Conservation (phyloP, 148 eudicot genomes). For the Rheum nobile region DNA sequence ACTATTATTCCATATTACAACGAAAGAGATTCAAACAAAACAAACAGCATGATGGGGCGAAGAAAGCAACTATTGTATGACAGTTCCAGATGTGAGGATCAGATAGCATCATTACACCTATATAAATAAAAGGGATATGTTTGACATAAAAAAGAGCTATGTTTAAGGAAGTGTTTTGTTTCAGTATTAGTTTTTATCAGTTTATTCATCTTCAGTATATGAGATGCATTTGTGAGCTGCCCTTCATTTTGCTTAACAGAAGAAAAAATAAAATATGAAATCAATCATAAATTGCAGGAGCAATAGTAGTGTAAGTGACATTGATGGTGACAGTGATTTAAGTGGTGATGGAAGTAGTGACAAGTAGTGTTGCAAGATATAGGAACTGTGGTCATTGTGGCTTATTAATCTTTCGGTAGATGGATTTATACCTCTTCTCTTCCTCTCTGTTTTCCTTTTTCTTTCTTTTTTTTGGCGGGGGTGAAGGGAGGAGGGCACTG, state of each 20-base stretch:
- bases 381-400: not conserved
- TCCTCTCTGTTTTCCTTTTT: not conserved
- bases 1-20: not conserved
- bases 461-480: not conserved
- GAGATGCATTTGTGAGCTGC: not conserved
- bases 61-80: not conserved
- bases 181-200: not conserved
- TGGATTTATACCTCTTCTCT: not conserved
- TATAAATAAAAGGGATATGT: not conserved
- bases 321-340: not conserved
- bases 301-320: not conserved
- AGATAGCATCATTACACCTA: not conserved
- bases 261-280: not conserved
- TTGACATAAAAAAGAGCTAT: not conserved
- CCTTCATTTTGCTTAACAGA: not conserved
- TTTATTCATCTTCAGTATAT: not conserved
- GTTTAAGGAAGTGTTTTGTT: not conserved
- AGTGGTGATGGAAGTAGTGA: not conserved
- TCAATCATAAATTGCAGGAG: not conserved
- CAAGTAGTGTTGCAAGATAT: not conserved
- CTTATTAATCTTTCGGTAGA: not conserved
- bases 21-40: not conserved
- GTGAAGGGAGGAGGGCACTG: not conserved
- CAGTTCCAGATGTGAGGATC: not conserved
- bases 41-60: not conserved